Percentiles rank a stretch among this genome's conserved stretches.
phyloP scores from a whole-genome alignment of 768 basidiomycete genomes.

The Tricholoma sp. region DNA sequence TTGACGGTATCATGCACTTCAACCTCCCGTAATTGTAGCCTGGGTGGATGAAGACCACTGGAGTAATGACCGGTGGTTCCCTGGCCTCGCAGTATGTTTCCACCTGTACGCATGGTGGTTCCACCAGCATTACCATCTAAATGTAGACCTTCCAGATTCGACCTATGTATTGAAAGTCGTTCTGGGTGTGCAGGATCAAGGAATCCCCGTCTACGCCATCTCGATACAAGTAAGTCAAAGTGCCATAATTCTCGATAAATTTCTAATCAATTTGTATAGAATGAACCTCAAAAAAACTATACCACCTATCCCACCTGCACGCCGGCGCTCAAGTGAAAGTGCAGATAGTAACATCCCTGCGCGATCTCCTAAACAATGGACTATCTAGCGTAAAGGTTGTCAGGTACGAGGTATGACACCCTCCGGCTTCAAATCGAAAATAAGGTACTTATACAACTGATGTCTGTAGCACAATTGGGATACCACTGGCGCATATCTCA shows the following conservation, averaged over 20 bases:
- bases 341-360: slow-evolving; percentile 49
- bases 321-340: slow-evolving; percentile 53
- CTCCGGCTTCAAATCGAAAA: too few species aligned
- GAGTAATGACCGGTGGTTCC: slow-evolving; percentile 63
- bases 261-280: slow-evolving; percentile 26
- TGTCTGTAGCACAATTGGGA: slow-evolving; percentile 79
- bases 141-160: slow-evolving; percentile 41
- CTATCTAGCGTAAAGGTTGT: slow-evolving; percentile 56
- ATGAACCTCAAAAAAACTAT: slow-evolving; percentile 53
- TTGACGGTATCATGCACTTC: too few species aligned
- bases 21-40: slow-evolving; percentile 57
- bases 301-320: slow-evolving; percentile 64
- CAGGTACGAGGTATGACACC: slow-evolving; percentile 34
- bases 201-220: slow-evolving; percentile 59
- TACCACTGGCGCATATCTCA: slow-evolving; percentile 57
- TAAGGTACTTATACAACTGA: too few species aligned
- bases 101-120: slow-evolving; percentile 35
- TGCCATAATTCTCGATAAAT: not conserved
- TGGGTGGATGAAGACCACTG: slow-evolving; percentile 72
- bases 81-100: slow-evolving; percentile 43
- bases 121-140: not conserved
- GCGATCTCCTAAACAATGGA: slow-evolving; percentile 58
- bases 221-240: slow-evolving; percentile 36
- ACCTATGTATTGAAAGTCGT: slow-evolving; percentile 68
- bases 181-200: slow-evolving; percentile 61